Percentiles rank a stretch among this genome's conserved stretches.
phyloP scores from a whole-genome alignment of 345 rosid genomes.

The Euphorbia lathyris region DNA sequence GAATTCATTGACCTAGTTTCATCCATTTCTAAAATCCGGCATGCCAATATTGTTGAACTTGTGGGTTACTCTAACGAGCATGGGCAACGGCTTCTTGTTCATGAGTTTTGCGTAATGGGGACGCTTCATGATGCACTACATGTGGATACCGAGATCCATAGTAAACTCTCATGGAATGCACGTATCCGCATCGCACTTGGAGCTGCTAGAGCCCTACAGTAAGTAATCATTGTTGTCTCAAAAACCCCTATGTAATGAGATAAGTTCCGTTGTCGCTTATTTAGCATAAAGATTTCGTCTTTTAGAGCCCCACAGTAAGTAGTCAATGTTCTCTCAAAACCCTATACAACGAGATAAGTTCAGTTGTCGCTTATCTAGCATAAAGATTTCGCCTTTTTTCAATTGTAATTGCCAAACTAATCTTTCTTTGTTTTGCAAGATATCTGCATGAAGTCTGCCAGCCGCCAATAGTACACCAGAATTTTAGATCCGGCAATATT shows the following conservation, averaged over 20 bases:
- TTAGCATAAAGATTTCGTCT: neutral
- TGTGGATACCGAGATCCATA: constrained; percentile 50
- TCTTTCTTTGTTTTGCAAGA: constrained; percentile 34
- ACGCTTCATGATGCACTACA: constrained; percentile 82
- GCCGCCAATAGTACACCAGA: constrained; percentile 69
- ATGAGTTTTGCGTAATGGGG: constrained; percentile 58
- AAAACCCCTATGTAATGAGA: neutral
- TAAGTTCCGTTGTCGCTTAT: constrained; percentile 4
- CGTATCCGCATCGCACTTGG: constrained; percentile 76
- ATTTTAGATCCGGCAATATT: constrained; percentile 75
- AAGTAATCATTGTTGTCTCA: constrained; percentile 35
- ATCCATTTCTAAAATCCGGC: constrained; percentile 52
- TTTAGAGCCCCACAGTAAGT: constrained; percentile 87
- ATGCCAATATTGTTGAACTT: constrained; percentile 64
- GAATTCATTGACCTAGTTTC: constrained; percentile 63
- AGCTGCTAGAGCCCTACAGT: constrained; percentile 89
- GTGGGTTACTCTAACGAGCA: constrained; percentile 84
- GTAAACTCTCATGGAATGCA: constrained; percentile 68
- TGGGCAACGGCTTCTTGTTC: constrained; percentile 69
- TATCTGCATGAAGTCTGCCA: constrained; percentile 84
- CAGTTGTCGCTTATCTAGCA: constrained; percentile 7
- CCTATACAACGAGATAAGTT: too few species aligned
- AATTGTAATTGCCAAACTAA: constrained; percentile 12
- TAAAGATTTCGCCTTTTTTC: neutral
- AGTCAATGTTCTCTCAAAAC: constrained; percentile 10